Conservation (phyloP, 495 filamentous ascomycete species). For the Podospora anserina region DNA sequence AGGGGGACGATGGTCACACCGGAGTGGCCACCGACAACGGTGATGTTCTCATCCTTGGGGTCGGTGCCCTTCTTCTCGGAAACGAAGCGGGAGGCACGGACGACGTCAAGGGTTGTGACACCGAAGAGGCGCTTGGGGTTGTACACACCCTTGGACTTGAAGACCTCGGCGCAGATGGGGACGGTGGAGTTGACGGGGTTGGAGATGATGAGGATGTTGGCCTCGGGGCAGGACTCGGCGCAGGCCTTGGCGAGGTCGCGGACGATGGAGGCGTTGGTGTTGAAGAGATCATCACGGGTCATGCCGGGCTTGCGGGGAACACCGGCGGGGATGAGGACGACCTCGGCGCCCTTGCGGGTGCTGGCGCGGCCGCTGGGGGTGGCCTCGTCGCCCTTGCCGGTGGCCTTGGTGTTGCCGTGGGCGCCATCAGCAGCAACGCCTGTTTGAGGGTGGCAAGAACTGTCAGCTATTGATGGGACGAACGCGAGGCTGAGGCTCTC, state of each 20-base stretch:
- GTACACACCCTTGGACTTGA: conserved; percentile 90
- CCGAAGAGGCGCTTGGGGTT: conserved; percentile 92
- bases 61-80: conserved; percentile 78
- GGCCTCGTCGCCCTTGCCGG: conserved; percentile 81
- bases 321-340: conserved; percentile 96
- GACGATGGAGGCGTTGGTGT: conserved; percentile 94
- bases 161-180: conserved; percentile 91
- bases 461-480: conserved; percentile 15
- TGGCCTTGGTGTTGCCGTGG: conserved; percentile 99
- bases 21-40: conserved; percentile 94
- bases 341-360: conserved; percentile 78
- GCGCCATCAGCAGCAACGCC: conserved; percentile 97
- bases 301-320: conserved; percentile 99
- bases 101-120: conserved; percentile 96
- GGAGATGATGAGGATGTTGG: conserved; percentile 92
- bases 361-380: conserved; percentile 69
- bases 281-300: conserved; percentile 99
- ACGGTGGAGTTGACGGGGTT: conserved; percentile 99
- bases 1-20: conserved; percentile 97
- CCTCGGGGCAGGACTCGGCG: conserved; percentile 83
- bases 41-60: conserved; percentile 75
- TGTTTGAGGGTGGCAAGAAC: conserved; percentile 32
- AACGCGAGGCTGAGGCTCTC: conserved; percentile 18
- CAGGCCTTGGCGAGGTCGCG: conserved; percentile 78
- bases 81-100: conserved; percentile 95